Evolutionary conservation across 208 protist species (phyloP).

Genomic region (Crithidia expoeki): DNA sequence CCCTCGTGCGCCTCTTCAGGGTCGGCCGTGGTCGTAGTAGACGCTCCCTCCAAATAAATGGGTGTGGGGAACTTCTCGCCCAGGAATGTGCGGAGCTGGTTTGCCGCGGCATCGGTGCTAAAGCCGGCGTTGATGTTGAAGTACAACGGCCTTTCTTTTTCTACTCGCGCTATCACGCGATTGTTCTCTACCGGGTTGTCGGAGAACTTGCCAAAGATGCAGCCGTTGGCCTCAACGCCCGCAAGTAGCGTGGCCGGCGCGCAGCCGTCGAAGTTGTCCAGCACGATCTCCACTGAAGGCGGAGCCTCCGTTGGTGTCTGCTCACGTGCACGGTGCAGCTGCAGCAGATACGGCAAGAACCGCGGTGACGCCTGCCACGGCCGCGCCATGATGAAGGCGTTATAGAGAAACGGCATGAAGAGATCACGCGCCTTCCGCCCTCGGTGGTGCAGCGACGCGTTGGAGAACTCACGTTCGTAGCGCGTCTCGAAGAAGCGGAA

Average conservation of each 20-base stretch:
- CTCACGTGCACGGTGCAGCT: conserved; percentile 1
- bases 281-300: neutral
- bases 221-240: conserved; percentile 7
- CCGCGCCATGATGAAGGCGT: conserved; percentile 61
- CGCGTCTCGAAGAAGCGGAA: conserved; percentile 40
- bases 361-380: conserved; percentile 60
- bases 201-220: conserved; percentile 36
- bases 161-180: conserved; percentile 13
- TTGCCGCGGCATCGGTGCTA: neutral
- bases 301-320: neutral
- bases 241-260: conserved; percentile 39
- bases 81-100: conserved; percentile 36
- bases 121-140: conserved; percentile 54
- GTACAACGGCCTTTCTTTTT: conserved; percentile 28
- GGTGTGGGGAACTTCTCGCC: conserved; percentile 23
- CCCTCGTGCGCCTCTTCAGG: neutral
- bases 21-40: conserved; percentile 8
- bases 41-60: no score
- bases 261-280: conserved; percentile 70
- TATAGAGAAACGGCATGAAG: conserved; percentile 66
- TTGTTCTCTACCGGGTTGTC: conserved; percentile 30
- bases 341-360: conserved; percentile 48
- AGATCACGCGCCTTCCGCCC: conserved; percentile 37
- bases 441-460: conserved; percentile 29
- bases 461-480: conserved; percentile 45